Base-by-base conservation (phyloP, 805 yeast species). In the Hanseniaspora singularis region DNA sequence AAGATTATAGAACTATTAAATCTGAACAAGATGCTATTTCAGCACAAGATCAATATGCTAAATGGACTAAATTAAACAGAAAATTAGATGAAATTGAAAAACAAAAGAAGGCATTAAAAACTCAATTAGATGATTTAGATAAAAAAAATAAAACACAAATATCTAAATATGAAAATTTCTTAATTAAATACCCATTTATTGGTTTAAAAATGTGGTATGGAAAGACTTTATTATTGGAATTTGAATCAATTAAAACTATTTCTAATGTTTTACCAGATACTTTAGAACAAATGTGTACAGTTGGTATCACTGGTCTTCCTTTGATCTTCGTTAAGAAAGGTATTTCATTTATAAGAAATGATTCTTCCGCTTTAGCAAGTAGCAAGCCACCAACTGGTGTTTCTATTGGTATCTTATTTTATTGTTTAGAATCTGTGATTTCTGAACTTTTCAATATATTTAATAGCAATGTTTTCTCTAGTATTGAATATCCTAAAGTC, bases 1-100 rank as follows among this genome's bases (percentile, higher is more conserved):
- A 57, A 8, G 73, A 81, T 51, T 72, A 78, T 41, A 58, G 61
- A 14, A 60, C 64, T 16, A 57, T 76, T 19, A 68, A 73, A 53
- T 67, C 65, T 12, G 75, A 78, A 54, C 72, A 86, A 51, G 67
- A 74, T 26, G 52, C 69, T 2, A 73, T 87, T 9, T 75, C 85
- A 47, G 89, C 96, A 1, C 96, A 89, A 62, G 96, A 92, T 60
- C 79, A 92, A 56, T 92, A 89, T 61, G 96, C 96, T 24, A 79
- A 75, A 57, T 92, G 97, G 97, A 94, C 96, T 1, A 86, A 86
- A 60, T 69, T 88, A 51, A 88, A 86, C 57, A 73, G 98, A 40
- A 73, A 71, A 54, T 65, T 71, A 49, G 87, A 80, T 53, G 70
- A 72, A 50, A 57, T 83, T 41, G 68, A 70, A 37, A 67, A 62